A percentile compares a stretch with the other conserved stretches of the same genome.
Evolutionary conservation across 805 yeast species (phyloP).

Genomic region (Monosporozyma servazzii): DNA sequence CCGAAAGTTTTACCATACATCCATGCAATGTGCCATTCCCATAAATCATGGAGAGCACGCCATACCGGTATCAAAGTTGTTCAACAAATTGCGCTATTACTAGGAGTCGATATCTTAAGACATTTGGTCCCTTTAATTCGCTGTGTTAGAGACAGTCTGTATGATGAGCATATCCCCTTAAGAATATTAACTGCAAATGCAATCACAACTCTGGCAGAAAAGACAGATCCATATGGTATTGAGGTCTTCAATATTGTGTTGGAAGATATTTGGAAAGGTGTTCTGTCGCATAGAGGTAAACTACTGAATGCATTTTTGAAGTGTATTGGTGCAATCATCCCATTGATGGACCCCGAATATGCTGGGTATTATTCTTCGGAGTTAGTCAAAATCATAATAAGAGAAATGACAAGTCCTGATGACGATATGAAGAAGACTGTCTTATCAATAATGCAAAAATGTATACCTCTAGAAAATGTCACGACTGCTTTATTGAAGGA

Average conservation of each 20-base stretch:
- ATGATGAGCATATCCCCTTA: conserved; percentile 61
- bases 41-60: conserved; percentile 71
- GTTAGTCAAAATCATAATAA: conserved; percentile 51
- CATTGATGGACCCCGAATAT: conserved; percentile 79
- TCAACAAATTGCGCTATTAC: conserved; percentile 60
- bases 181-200: conserved; percentile 66
- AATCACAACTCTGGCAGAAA: conserved; percentile 66
- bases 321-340: conserved; percentile 71
- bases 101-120: conserved; percentile 71
- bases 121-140: conserved; percentile 55
- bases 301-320: conserved; percentile 65
- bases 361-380: conserved; percentile 71
- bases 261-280: conserved; percentile 76
- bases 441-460: conserved; percentile 54
- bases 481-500: conserved; percentile 40
- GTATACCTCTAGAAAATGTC: conserved; percentile 54
- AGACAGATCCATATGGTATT: conserved; percentile 79
- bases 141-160: conserved; percentile 48
- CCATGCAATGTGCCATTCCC: conserved; percentile 67
- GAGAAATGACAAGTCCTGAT: conserved; percentile 76
- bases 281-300: conserved; percentile 67
- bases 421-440: conserved; percentile 79
- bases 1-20: conserved; percentile 67
- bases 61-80: conserved; percentile 73
- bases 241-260: conserved; percentile 71